Percentiles rank a stretch among this genome's conserved stretches.
Evolutionary conservation across 2,329 filamentous ascomycete genomes (phyloP).

Genomic region (Penicillium digitatum): DNA sequence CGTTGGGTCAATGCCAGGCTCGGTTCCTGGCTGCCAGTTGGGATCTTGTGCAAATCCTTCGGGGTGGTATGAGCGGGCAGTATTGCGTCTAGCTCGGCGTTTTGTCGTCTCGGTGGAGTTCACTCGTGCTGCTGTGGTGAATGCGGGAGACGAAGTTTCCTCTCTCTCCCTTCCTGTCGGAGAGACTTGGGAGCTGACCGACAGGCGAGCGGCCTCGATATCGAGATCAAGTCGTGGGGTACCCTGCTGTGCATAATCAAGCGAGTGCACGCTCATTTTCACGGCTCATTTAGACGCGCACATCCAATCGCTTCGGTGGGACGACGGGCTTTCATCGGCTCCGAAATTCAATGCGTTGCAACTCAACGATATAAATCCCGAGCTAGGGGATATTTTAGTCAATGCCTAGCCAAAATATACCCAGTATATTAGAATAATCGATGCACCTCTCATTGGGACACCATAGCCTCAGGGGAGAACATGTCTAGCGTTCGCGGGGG

Average conservation of each 20-base stretch:
- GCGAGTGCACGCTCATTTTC: slow-evolving; percentile 33
- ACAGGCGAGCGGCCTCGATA: slow-evolving; percentile 36
- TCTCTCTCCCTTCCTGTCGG: slow-evolving; percentile 19
- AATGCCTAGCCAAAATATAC: neutral
- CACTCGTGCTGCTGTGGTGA: slow-evolving; percentile 24
- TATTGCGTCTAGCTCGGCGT: slow-evolving; percentile 38
- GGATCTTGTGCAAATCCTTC: slow-evolving; percentile 36
- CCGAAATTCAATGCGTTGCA: neutral
- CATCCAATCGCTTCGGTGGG: neutral
- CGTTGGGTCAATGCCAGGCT: slow-evolving; percentile 67
- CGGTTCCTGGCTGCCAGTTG: slow-evolving; percentile 48
- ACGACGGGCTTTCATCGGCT: slow-evolving; percentile 4
- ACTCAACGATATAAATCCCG: neutral
- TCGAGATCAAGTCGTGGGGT: slow-evolving; percentile 25
- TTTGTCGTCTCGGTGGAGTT: slow-evolving; percentile 34
- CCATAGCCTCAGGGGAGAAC: neutral
- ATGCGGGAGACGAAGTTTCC: slow-evolving; percentile 20
- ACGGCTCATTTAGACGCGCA: neutral
- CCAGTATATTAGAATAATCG: neutral
- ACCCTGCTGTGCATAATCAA: slow-evolving; percentile 31
- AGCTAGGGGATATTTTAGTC: neutral
- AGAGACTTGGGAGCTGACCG: slow-evolving; percentile 17
- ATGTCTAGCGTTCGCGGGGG: neutral
- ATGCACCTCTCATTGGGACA: slow-evolving; percentile 5
- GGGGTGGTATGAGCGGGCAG: slow-evolving; percentile 40